These are phyloP conservation scores for Trichoderma sp. DNA, from an alignment of 2,329 filamentous ascomycete species.

Conservation along the genomic window DNA sequence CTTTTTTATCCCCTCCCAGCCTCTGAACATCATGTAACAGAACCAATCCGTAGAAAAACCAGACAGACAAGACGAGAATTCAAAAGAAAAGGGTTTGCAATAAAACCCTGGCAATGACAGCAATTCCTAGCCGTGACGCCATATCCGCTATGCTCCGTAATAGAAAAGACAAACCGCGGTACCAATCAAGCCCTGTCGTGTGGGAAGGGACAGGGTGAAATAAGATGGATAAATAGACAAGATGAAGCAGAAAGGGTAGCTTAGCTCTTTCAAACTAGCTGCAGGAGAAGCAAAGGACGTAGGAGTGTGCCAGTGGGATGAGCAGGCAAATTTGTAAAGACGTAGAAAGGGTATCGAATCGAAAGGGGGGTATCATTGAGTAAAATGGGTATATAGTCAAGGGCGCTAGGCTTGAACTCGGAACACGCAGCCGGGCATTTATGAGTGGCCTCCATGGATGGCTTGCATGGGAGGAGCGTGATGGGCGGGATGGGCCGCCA, in stretches of 20 bases:
- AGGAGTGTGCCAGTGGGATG: not conserved
- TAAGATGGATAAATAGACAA: slow-evolving; percentile 26
- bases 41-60: slow-evolving; percentile 5
- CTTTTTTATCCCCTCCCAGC: slow-evolving; percentile 13
- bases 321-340: not conserved
- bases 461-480: slow-evolving; percentile 44
- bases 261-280: slow-evolving; percentile 1
- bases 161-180: slow-evolving; percentile 13
- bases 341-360: slow-evolving; percentile 21
- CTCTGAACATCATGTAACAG: not conserved
- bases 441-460: slow-evolving; percentile 57
- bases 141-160: slow-evolving; percentile 44
- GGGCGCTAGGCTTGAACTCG: not conserved
- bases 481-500: slow-evolving; percentile 35
- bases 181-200: slow-evolving; percentile 25
- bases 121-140: slow-evolving; percentile 38
- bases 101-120: slow-evolving; percentile 25
- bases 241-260: slow-evolving; percentile 25
- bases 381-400: slow-evolving; percentile 24
- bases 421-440: slow-evolving; percentile 28
- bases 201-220: slow-evolving; percentile 12
- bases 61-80: not conserved
- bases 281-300: slow-evolving; percentile 18
- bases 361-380: slow-evolving; percentile 33
- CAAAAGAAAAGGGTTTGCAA: slow-evolving; percentile 3